Conservation (phyloP, 2,329 filamentous ascomycete species). For the Peltaster fructicola region DNA sequence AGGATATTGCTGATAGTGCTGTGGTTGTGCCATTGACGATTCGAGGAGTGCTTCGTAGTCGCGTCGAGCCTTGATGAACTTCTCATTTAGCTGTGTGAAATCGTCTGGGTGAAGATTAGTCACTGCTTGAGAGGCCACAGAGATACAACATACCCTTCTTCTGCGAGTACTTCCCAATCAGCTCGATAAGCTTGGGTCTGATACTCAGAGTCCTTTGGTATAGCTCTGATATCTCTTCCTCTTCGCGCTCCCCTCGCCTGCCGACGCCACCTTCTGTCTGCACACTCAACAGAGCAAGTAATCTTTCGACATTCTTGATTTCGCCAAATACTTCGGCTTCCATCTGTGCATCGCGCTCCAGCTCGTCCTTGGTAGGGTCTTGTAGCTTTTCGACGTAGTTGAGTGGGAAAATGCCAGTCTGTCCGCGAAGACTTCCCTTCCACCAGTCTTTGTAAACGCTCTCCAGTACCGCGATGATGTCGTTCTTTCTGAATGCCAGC, state of each 20-base stretch:
- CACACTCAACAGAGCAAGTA: conserved; percentile 80
- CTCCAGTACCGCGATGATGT: conserved; percentile 91
- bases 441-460: conserved; percentile 99
- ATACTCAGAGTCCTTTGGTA: conserved; percentile 93
- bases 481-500: conserved; percentile 88
- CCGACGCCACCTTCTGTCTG: conserved; percentile 39
- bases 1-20: conserved; percentile 22
- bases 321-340: conserved; percentile 65
- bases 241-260: conserved; percentile 52
- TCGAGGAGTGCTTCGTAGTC: conserved; percentile 95
- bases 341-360: conserved; percentile 92
- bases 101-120: conserved; percentile 47
- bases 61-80: conserved; percentile 94
- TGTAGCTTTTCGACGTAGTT: conserved; percentile 98
- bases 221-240: conserved; percentile 79
- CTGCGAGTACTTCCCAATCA: conserved; percentile 97
- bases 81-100: conserved; percentile 95
- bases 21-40: conserved; percentile 89
- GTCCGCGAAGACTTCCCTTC: conserved; percentile 84
- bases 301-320: conserved; percentile 60
- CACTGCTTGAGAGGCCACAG: conserved; percentile 6
- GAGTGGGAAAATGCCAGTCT: conserved; percentile 92
- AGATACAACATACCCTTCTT: conserved; percentile 58
- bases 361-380: conserved; percentile 83
- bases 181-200: conserved; percentile 86